Base-by-base conservation (phyloP, 2,329 filamentous ascomycete genomes). In the Amesomyces nigricolor region DNA sequence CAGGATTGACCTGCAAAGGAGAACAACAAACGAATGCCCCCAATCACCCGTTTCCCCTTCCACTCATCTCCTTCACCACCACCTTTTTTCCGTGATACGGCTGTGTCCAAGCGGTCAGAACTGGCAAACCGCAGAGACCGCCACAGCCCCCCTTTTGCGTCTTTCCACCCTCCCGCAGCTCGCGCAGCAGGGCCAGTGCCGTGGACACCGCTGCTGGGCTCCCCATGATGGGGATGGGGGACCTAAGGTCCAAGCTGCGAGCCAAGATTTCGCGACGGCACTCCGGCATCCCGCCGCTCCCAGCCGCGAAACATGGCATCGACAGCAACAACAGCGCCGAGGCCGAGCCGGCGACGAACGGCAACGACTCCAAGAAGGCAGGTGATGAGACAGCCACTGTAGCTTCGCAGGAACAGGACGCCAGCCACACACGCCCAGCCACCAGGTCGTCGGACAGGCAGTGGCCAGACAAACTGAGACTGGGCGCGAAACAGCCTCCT, bases 201-300 rank as follows among this genome's bases (percentile, higher is more conserved):
- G 52, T 47, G 53, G 53, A 32, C 54, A 35, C 26, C 17, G 47
- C 43, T 45, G 22, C 54, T 46, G 55, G 46, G 53, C 49, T 53
- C 52, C 51, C 45, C 22, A 49, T 46, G 16, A 77, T 78, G 75
- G 74, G 73, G 57, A 77, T 78, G 75, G 74, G 73, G 57, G 74
- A 77, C 60, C 65, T 78, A 54, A 72, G 69, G 63, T 72, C 75
- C 59, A 75, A 74, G 60, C 70, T 79, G 63, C 72, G 73, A 65
- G 74, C 74, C 63, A 75, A 72, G 59, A 72, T 78, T 58, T 67
- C 72, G 53, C 68, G 74, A 57, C 70, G 75, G 60, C 70, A 73
- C 55, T 77, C 75, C 53, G 66, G 68, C 35, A 62, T 69, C 30
- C 67, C 68, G 45, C 71, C 73, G 39, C 61, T 72, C 56, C 62